Conservation (phyloP, 345 rosid genomes). For the Bretschneidera sinensis region DNA sequence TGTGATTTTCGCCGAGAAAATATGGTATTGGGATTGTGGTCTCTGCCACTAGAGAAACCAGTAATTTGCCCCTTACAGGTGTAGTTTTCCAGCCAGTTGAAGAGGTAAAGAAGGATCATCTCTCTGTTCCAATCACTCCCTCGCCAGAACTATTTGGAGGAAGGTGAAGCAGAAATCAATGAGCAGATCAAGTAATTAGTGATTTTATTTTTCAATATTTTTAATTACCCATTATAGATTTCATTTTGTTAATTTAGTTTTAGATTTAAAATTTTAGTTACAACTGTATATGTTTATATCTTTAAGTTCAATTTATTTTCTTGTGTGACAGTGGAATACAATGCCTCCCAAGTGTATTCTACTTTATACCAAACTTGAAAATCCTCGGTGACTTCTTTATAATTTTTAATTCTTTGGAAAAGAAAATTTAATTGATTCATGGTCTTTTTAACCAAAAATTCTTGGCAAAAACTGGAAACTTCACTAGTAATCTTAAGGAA, state of each 20-base stretch:
- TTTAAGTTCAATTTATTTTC: constrained; percentile 3
- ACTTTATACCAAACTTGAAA: constrained; percentile 2
- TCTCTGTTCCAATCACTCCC: constrained; percentile 51
- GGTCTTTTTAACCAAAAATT: too few species aligned
- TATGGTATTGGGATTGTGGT: constrained; percentile 17
- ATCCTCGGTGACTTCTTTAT: too few species aligned
- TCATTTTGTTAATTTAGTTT: background rate
- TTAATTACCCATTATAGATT: background rate
- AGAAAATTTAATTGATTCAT: background rate
- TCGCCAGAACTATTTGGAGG: constrained; percentile 50
- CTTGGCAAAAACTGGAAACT: too few species aligned
- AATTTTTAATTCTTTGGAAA: background rate
- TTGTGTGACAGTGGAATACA: constrained; percentile 64
- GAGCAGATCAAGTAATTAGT: constrained; percentile 77
- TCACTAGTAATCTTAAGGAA: too few species aligned
- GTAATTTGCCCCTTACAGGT: constrained; percentile 41
- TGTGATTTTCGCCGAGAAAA: constrained; percentile 7
- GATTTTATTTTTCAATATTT: background rate
- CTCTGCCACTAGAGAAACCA: constrained; percentile 26
- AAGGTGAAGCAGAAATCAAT: constrained; percentile 58
- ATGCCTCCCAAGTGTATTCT: constrained; percentile 70
- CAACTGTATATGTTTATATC: too few species aligned
- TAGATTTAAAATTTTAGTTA: too few species aligned
- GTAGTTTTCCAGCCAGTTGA: constrained; percentile 70
- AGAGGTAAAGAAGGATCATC: constrained; percentile 64